These are phyloP conservation scores for Fusarium sp. DNA, from an alignment of 2,329 filamentous ascomycete species.

Conservation along the genomic window DNA sequence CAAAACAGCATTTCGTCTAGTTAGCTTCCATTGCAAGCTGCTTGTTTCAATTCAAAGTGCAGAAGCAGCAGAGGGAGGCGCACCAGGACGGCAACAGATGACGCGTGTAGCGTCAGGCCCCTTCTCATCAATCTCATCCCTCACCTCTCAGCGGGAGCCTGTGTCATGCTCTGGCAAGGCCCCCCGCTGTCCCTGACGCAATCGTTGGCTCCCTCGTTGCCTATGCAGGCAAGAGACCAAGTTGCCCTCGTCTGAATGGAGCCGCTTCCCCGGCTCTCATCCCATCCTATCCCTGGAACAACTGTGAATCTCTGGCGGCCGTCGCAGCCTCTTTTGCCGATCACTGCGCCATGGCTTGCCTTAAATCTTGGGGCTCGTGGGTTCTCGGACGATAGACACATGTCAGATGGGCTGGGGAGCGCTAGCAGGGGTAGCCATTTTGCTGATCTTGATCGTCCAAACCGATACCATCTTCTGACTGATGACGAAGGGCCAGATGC, in stretches of 20 bases:
- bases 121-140: not conserved
- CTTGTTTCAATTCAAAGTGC: not conserved
- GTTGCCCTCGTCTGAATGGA: conserved; percentile 6
- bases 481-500: not conserved
- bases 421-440: conserved; percentile 40
- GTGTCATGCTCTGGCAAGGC: conserved; percentile 12
- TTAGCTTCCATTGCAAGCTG: conserved; percentile 1
- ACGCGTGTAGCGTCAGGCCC: not conserved
- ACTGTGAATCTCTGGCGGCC: conserved; percentile 19
- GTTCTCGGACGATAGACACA: conserved; percentile 45
- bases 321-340: conserved; percentile 37
- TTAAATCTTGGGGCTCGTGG: conserved; percentile 42
- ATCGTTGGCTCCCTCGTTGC: conserved; percentile 7
- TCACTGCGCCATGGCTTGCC: conserved; percentile 37
- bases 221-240: not conserved
- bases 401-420: conserved; percentile 42
- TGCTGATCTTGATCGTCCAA: conserved; percentile 45
- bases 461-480: conserved; percentile 12
- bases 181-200: conserved; percentile 23
- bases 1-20: conserved; percentile 27
- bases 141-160: not conserved
- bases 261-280: not conserved
- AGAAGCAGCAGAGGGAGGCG: not conserved
- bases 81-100: not conserved
- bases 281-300: conserved; percentile 1